Percentiles rank a stretch among this genome's conserved stretches.
phyloP scores from a whole-genome alignment of 1,284 basidiomycete genomes.

The Sporisorium exsertum region DNA sequence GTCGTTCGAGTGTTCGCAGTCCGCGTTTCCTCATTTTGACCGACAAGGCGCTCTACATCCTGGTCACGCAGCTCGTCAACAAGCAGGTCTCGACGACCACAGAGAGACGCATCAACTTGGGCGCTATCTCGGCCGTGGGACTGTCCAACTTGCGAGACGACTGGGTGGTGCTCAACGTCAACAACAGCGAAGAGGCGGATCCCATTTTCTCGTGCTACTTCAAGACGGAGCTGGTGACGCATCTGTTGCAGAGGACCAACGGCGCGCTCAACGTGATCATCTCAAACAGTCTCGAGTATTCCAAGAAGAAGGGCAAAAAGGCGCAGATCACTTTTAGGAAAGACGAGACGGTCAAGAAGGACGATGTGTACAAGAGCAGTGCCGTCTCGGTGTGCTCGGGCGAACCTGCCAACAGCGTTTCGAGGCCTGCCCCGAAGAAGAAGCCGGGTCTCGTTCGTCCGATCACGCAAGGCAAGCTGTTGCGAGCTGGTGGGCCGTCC shows the following conservation, averaged over 20 bases:
- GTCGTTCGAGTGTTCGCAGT: conserved; percentile 88
- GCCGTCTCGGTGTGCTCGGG: conserved; percentile 88
- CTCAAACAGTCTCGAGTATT: conserved; percentile 73
- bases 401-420: conserved; percentile 83
- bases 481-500: conserved; percentile 79
- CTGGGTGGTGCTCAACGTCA: conserved; percentile 79
- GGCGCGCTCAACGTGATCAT: conserved; percentile 78
- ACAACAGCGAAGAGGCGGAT: conserved; percentile 84
- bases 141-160: conserved; percentile 93
- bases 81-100: conserved; percentile 76
- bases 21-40: conserved; percentile 93
- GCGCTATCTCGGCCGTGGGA: conserved; percentile 85
- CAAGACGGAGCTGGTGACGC: conserved; percentile 93
- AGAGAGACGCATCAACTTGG: conserved; percentile 89
- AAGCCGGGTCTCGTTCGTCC: conserved; percentile 86
- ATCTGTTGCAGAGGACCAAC: conserved; percentile 83
- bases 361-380: conserved; percentile 94
- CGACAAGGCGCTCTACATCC: conserved; percentile 86
- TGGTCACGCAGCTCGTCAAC: conserved; percentile 74
- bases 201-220: conserved; percentile 90
- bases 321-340: conserved; percentile 87
- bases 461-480: conserved; percentile 84
- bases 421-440: conserved; percentile 84
- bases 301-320: conserved; percentile 97
- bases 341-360: conserved; percentile 82